Evolutionary conservation across 257 asterid species (phyloP).

Genomic region (Solanum dulcamara): DNA sequence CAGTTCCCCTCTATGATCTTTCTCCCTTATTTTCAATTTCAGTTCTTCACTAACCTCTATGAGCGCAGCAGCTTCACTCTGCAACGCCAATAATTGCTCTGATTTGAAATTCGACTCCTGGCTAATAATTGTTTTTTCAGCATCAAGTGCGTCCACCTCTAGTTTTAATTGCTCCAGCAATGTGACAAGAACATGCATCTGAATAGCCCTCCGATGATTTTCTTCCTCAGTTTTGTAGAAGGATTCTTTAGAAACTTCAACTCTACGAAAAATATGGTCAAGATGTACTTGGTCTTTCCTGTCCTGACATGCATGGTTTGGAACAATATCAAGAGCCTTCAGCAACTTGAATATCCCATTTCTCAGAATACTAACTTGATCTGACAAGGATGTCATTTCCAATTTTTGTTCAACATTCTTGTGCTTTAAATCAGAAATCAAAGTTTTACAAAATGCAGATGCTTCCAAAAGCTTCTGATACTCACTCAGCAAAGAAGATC

Average conservation of each 20-base stretch:
- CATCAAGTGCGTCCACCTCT: constrained; percentile 28
- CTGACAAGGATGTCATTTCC: constrained; percentile 43
- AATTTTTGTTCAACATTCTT: constrained; percentile 28
- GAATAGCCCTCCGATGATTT: constrained; percentile 39
- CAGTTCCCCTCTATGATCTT: constrained; percentile 32
- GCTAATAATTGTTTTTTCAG: constrained; percentile 34
- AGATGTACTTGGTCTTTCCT: constrained; percentile 28
- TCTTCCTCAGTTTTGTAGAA: constrained; percentile 44
- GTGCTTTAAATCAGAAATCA: constrained; percentile 39
- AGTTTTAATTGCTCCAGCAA: constrained; percentile 45
- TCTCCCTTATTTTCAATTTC: constrained; percentile 36
- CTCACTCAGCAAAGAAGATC: constrained; percentile 23
- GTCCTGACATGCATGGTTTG: constrained; percentile 19
- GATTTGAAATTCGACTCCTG: constrained; percentile 28
- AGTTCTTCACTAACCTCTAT: constrained; percentile 39
- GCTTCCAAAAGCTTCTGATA: constrained; percentile 41
- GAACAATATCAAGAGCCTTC: constrained; percentile 39
- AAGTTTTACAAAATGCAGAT: constrained; percentile 29
- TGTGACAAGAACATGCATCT: constrained; percentile 44
- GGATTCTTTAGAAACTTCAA: constrained; percentile 33
- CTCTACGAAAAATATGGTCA: constrained; percentile 24
- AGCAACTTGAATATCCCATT: constrained; percentile 39
- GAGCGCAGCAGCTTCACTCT: constrained; percentile 33
- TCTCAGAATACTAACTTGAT: constrained; percentile 39
- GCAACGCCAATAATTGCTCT: constrained; percentile 29